A percentile compares a stretch with the other conserved stretches of the same genome.
Conservation (phyloP, 2,329 filamentous ascomycete species). For the Sarocladium brachiariae region DNA sequence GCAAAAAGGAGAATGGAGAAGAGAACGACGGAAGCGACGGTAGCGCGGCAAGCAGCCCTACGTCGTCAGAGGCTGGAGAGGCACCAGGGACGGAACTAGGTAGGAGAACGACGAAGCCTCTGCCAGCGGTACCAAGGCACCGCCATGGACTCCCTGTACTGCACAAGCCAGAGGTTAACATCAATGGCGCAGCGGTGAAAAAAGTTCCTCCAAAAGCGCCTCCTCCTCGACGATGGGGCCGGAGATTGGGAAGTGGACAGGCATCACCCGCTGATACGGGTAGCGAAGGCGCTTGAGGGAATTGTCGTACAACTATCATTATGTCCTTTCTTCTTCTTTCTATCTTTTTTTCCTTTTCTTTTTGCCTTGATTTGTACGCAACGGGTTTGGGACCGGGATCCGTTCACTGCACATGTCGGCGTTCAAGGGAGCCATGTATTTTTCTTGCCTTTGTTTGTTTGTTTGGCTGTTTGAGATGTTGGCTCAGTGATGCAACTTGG, state of each 20-base stretch:
- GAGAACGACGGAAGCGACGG: constrained; percentile 11
- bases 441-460: too few relatives aligned
- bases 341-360: too few relatives aligned
- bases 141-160: constrained; percentile 43
- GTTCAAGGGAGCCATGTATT: constrained; percentile 13
- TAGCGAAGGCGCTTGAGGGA: background rate
- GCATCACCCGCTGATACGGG: constrained; percentile 22
- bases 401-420: background rate
- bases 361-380: too few relatives aligned
- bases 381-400: too few relatives aligned
- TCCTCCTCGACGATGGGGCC: constrained; percentile 38
- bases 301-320: too few relatives aligned
- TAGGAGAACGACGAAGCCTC: constrained; percentile 35
- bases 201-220: constrained; percentile 39
- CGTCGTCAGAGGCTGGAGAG: constrained; percentile 10
- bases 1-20: too few relatives aligned
- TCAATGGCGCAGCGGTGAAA: constrained; percentile 24
- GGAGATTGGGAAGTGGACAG: constrained; percentile 28
- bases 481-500: background rate
- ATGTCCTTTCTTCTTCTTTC: too few relatives aligned
- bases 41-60: background rate
- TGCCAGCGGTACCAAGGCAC: constrained; percentile 51
- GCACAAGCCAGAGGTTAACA: constrained; percentile 23
- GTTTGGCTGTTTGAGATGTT: background rate
- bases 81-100: constrained; percentile 16